Conservation (phyloP, 2,329 filamentous ascomycete genomes). For the Penicillium sp. region DNA sequence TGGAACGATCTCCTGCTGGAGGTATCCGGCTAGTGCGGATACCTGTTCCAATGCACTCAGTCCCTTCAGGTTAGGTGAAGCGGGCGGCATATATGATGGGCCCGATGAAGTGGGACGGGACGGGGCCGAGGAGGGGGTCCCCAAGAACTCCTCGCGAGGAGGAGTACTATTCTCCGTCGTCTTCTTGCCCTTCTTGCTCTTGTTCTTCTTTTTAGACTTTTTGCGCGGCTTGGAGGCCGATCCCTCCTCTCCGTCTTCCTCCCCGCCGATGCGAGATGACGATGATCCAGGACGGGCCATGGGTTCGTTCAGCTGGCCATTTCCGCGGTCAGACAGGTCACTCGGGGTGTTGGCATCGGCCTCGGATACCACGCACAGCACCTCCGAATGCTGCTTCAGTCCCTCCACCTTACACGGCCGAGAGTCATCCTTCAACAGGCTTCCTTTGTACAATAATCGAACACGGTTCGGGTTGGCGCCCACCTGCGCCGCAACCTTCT, state of each 20-base stretch:
- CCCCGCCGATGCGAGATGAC: conserved; percentile 22
- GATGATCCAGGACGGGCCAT: conserved; percentile 20
- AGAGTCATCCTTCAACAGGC: conserved; percentile 47
- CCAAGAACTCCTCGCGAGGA: conserved; percentile 4
- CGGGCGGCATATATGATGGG: conserved; percentile 27
- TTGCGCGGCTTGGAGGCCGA: background rate
- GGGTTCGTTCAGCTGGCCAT: conserved; percentile 11
- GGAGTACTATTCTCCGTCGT: conserved; percentile 22
- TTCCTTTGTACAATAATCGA: conserved; percentile 53
- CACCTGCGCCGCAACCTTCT: conserved; percentile 43
- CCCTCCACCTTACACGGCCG: conserved; percentile 47
- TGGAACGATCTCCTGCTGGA: conserved; percentile 43
- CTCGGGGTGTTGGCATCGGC: conserved; percentile 36
- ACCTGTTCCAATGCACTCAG: conserved; percentile 45
- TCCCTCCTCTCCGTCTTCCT: conserved; percentile 17
- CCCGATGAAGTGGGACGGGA: conserved; percentile 24
- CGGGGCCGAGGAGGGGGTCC: conserved; percentile 19
- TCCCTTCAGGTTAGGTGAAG: conserved; percentile 40
- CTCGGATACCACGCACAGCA: conserved; percentile 51
- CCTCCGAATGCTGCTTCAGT: conserved; percentile 53
- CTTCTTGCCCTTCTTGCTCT: conserved; percentile 35
- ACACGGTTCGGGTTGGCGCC: conserved; percentile 44
- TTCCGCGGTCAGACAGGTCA: conserved; percentile 35
- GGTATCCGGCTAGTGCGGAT: conserved; percentile 40
- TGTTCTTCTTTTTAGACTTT: conserved; percentile 19